Base-by-base conservation (phyloP, 225 moss, liverwort and hornwort genomes). In the Thuidium tamariscinum region DNA sequence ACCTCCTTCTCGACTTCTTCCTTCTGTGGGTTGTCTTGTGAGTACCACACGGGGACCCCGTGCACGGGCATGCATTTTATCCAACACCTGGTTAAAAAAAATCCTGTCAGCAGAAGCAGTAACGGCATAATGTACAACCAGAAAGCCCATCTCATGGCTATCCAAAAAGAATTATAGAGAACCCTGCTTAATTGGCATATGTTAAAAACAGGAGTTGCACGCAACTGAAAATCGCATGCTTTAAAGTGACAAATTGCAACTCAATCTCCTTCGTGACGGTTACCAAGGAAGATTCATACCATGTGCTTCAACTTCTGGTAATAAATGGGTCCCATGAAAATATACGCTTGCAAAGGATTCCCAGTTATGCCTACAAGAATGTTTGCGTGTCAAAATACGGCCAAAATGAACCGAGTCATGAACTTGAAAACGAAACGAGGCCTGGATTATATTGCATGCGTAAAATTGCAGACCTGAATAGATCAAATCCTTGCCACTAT, bases 1-100 rank as follows among this genome's bases (percentile, higher is more conserved):
- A 99, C 99, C 97, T 96, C 99, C 97, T 91, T 97, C 99, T 68
- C 99, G 95, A 88, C 99, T 99, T 89, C 99, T 94, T 92, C 99
- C 99, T 90, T 99, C 99, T 23, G 99, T 99, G 42, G 99, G 99
- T 92, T 99, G 97, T 80, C 97, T 95, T 29, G 97, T 97, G 65
- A 99, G 95, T 41, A 99, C 96, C 80, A 99, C 97, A 30, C 97
- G 92, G 30, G 99, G 97, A 83, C 99, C 99, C 82, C 96, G 93
- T 88, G 99, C 99, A 87, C 99, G 96, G 18, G 99, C 97, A 89
- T 99, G 99, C 99, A 99, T 97, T 92, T 99, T 99, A 90, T 99
- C 99, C 63, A 99, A 89, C 39, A 99, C 99, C 97, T 99, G 88
- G 16, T 75, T 37, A 63, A 81, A 32, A 78, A 56, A 75, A 81